Evolutionary conservation across 192 early-diverging fungal genomes (phyloP), one percentile per base, ranked within the genome.

Genomic region (Cetraspora pellucida): DNA sequence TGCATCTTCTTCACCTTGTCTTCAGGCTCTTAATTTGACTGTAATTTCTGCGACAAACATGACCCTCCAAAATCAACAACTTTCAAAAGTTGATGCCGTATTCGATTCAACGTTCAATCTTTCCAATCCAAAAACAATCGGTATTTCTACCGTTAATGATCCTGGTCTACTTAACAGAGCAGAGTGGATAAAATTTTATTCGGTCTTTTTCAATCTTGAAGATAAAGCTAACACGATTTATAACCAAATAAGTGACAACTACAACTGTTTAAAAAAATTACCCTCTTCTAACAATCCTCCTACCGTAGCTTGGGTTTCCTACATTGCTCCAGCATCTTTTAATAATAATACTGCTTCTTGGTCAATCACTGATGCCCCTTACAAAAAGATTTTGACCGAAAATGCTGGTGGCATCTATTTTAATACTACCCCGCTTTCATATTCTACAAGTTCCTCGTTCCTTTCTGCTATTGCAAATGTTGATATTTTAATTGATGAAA

Each of bases 401-500:
- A 90, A 92, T 84, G 91, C 93, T 25, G 93, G 93, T 67, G 91
- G 84, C 4, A 83, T 80, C 25, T 85, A 89, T 79, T 83, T 88
- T 74, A 86, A 85, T 54, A 77, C 86, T 0, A 77, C 74, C 7
- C 74, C 73, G 45, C 58, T 72, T 23, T 74, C 77, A 13, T 90
- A 85, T 77, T 76, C 64, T 44, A 77, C 77, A 27, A 61, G 81
- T 9, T 61, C 79, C 3, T 83, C 82, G 10, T 90, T 94, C 79
- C 75, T 85, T 16, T 77, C 78, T 13, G 87, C 86, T 0, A 81
- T 93, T 28, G 52, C 77, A 9, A 71, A 88, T 25, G 92, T 87
- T 30, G 91, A 93, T 54, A 83, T 91, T 44, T 57, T 91, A 14
- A 90, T 94, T 67, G 91, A 93, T 82, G 91, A 92, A 82, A 90